Base-by-base conservation (phyloP, 2,329 filamentous ascomycete genomes). In the Aspergillus piperis region DNA sequence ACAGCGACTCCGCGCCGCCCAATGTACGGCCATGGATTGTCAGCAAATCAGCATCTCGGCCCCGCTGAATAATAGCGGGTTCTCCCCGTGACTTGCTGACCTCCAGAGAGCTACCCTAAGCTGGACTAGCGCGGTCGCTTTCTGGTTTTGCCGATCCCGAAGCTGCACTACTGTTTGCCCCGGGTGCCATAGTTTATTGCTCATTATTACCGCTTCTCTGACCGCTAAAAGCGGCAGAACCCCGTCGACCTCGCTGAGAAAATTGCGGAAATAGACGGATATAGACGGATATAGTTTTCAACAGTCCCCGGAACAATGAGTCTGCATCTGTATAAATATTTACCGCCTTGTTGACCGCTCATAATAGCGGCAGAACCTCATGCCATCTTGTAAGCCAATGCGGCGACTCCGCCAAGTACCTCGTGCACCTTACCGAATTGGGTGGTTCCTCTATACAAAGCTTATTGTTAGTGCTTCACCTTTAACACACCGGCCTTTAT, bases 11-110 rank as follows among this genome's bases (percentile, higher is more conserved):
- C 53, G 38, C 52, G 53, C 39, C 53, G 30, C 25, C 53, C 53
- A 55, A 55, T 55, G 38, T 44, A n/a, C 21, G 25, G n/a, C 53
- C 23, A 42, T 42, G n/a, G 53, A 32, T 55, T 55, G 53, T 55
- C 53, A 55, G 39, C 53, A 23, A 55, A 55, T 55, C 53, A 47
- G 41, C 38, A 39, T 11, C 25, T 5, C 39, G 38, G 52, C 21
- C 25, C 30, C 17, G 38, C 39, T 54, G 39, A 44, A 27, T 44
- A 15, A 54, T 27, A 15, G 32, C 21, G 52, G 19, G 19, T 13
- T 3, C 5, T 44, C 21, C 23, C 38, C 38, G 39, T 38, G 53
- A 42, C 53, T 55, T 39, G 25, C 27, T 17, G 27, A 13, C 8
- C 38, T 42, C 25, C 39, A 44, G 17, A 44, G 53, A 55, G 53